Base-by-base conservation (phyloP, 768 basidiomycete genomes). In the Calocybe gangraenosa region DNA sequence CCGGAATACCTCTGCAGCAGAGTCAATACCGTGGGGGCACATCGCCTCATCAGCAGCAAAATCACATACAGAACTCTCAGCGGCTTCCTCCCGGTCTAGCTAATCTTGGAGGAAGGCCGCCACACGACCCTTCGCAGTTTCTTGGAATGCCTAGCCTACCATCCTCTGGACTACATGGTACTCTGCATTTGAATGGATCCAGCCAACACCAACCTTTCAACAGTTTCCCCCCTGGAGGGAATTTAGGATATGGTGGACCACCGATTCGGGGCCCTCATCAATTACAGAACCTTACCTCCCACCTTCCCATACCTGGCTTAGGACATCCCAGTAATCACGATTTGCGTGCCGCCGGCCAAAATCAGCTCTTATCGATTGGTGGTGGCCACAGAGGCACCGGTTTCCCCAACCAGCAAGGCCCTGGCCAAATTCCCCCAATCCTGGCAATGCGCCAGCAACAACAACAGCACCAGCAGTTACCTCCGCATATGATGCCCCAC, bases 41-140 rank as follows among this genome's bases (percentile, higher is more conserved):
- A 9, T 87, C 86, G 19, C 85, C 87, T 2, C 67, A 66, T 44
- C 71, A 66, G 39, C 74, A 69, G 40, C 74, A 69, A 40, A 76
- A 67, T 51, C 60, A 73, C 18, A 58, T 78, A 33, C 66, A 73
- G 32, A 67, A 67, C 25, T 59, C 63, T 45, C 84, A 84, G 56
- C 78, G 86, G 34, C 65, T 91, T 25, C 88, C 88, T 10, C 87
- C 87, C 13, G 88, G 87, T 23, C 68, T 91, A 31, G 87, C 88
- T 10, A 89, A 89, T 56, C 75, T 91, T 15, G 89, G 88, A 21
- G 87, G 79, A 34, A 81, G 88, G 6, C 87, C 87, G 18, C 87
- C 87, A 2, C 87, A 88, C 52, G 88, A 90, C 40, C 79, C 84
- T 17, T 72, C 74, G 7, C 87, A 86, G 53, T 83, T 82, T 54